Conservation (phyloP, 2,329 filamentous ascomycete genomes). For the Talaromyces rugulosus region DNA sequence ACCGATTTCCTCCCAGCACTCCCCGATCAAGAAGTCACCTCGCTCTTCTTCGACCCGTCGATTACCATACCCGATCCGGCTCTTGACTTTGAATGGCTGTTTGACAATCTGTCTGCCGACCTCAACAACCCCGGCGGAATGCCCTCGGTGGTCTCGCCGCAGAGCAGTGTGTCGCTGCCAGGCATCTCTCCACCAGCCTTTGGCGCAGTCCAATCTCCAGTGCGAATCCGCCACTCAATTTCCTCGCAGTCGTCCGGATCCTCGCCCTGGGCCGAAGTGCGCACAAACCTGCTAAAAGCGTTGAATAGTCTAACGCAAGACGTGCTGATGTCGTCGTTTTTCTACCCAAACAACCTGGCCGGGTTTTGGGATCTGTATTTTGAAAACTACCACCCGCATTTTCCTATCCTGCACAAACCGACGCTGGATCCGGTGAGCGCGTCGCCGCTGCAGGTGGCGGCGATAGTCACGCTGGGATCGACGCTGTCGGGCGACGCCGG, state of each 20-base stretch:
- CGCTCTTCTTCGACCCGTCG: constrained; percentile 19
- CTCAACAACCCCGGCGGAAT: constrained; percentile 12
- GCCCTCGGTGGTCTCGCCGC: constrained; percentile 11
- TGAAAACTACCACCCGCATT: constrained; percentile 25
- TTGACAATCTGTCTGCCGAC: constrained; percentile 18
- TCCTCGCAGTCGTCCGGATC: constrained; percentile 11
- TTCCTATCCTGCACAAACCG: constrained; percentile 23
- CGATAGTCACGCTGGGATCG: constrained; percentile 23
- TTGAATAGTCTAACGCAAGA: constrained; percentile 16
- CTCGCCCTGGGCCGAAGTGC: constrained; percentile 18
- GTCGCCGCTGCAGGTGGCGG: constrained; percentile 21
- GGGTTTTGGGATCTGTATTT: constrained; percentile 23
- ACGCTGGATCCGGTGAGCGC: constrained; percentile 17
- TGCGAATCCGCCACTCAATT: constrained; percentile 13
- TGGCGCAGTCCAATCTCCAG: constrained; percentile 10
- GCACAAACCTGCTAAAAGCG: constrained; percentile 16
- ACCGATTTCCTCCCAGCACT: constrained; percentile 7
- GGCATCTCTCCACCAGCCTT: constrained; percentile 15
- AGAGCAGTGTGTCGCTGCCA: constrained; percentile 9
- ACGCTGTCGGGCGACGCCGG: constrained; percentile 18
- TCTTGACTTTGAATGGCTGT: constrained; percentile 22
- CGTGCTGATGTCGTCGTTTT: constrained; percentile 20
- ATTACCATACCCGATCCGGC: constrained; percentile 17
- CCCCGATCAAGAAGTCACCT: constrained; percentile 14
- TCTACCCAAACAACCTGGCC: constrained; percentile 19